A percentile compares a stretch with the other conserved stretches of the same genome.
These are phyloP conservation scores for Colletotrichum godetiae DNA, from an alignment of 2,329 filamentous ascomycete species.

Conservation along the genomic window DNA sequence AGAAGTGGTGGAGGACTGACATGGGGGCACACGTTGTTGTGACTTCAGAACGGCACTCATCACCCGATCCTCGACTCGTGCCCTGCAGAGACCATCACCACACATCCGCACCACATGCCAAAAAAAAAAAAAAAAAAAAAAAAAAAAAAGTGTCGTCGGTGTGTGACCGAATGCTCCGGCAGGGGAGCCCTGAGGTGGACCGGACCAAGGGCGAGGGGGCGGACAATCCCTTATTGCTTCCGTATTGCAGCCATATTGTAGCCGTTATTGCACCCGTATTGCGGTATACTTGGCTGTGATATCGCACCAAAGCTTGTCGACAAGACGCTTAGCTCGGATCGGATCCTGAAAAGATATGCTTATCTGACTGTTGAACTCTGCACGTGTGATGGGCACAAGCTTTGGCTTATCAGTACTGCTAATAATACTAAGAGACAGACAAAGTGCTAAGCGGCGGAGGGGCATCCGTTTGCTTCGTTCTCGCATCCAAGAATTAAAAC, in stretches of 20 bases:
- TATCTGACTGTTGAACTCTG: slow-evolving; percentile 2
- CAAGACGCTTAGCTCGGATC: background rate
- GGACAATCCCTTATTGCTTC: slow-evolving; percentile 3
- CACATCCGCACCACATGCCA: background rate
- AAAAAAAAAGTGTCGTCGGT: background rate
- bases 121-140: too few relatives aligned
- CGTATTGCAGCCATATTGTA: slow-evolving; percentile 5
- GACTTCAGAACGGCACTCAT: background rate
- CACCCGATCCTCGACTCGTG: slow-evolving; percentile 16
- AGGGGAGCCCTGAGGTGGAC: background rate
- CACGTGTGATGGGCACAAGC: background rate
- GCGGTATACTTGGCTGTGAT: background rate
- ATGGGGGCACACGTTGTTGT: background rate
- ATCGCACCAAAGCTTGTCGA: background rate
- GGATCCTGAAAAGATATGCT: slow-evolving; percentile 6
- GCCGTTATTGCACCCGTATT: slow-evolving; percentile 1
- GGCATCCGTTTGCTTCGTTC: background rate
- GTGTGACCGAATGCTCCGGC: background rate
- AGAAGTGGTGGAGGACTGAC: background rate
- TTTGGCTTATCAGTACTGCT: background rate
- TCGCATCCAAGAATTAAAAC: background rate
- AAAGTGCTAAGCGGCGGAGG: background rate
- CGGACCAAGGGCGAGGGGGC: background rate
- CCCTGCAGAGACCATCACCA: background rate
- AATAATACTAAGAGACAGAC: background rate